Evolutionary conservation across 164 flowering plant genomes (phyloP).

Genomic region (Buxus sempervirens): DNA sequence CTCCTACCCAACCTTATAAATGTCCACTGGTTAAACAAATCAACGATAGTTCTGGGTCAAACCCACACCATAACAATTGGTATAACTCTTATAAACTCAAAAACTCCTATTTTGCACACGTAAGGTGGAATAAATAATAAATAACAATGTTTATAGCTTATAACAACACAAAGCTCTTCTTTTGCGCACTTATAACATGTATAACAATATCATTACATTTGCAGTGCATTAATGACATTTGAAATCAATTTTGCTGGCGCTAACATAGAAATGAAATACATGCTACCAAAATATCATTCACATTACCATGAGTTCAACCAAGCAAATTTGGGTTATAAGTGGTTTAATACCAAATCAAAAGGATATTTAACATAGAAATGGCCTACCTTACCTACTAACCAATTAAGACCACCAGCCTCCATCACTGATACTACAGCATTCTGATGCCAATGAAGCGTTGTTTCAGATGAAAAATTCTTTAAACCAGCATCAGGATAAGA

Average conservation of each 20-base stretch:
- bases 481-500: slow-evolving; percentile 30
- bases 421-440: slow-evolving; percentile 79
- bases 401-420: slow-evolving; percentile 99
- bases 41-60: no score
- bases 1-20: no score
- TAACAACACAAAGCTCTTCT: no score
- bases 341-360: slow-evolving; percentile 1
- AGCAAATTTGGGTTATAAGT: no score
- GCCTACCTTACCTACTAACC: slow-evolving; percentile 99
- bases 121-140: no score
- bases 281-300: not conserved
- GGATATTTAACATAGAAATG: slow-evolving; percentile 11
- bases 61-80: no score
- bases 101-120: no score
- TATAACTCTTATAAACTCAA: no score
- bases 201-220: not conserved
- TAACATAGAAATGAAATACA: not conserved
- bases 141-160: no score
- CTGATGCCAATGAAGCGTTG: slow-evolving; percentile 68
- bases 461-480: slow-evolving; percentile 30
- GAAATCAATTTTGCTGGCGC: not conserved
- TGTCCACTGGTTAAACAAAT: no score
- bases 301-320: not conserved
- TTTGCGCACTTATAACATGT: not conserved
- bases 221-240: not conserved